Evolutionary conservation across 2,329 filamentous ascomycete species (phyloP).

Genomic region (Ophiostoma australiae): DNA sequence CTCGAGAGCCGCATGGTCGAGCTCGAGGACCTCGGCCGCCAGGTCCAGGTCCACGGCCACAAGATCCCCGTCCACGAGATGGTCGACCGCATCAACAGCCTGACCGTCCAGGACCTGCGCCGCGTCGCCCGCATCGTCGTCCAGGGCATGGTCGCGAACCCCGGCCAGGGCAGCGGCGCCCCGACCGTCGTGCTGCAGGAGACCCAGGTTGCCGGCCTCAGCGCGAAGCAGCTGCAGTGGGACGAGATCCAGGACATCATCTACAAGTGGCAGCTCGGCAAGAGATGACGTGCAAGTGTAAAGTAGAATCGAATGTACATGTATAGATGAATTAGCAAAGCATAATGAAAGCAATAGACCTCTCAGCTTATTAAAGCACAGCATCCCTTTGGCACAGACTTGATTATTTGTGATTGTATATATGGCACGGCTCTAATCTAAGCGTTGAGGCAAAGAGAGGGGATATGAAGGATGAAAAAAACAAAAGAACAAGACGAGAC

Average conservation of each 20-base stretch:
- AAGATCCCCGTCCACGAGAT: constrained; percentile 92
- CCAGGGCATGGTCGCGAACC: constrained; percentile 69
- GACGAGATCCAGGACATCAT: constrained; percentile 86
- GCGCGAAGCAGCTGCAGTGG: constrained; percentile 68
- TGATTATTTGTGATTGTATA: neutral
- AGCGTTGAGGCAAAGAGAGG: constrained; percentile 6
- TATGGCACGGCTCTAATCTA: neutral
- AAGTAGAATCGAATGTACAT: neutral
- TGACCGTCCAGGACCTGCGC: constrained; percentile 75
- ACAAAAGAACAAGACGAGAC: neutral
- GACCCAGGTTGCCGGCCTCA: constrained; percentile 67
- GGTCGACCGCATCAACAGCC: constrained; percentile 76
- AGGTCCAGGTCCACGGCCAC: constrained; percentile 92
- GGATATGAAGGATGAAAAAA: neutral
- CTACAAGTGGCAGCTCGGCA: constrained; percentile 74
- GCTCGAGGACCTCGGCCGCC: constrained; percentile 87
- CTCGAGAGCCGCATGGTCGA: constrained; percentile 96
- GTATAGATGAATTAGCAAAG: neutral
- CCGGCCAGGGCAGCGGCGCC: constrained; percentile 72
- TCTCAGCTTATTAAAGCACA: neutral
- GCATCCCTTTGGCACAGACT: neutral
- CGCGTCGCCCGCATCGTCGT: constrained; percentile 76
- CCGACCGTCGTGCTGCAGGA: constrained; percentile 95
- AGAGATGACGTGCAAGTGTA: constrained; percentile 34
- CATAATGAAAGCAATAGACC: neutral